Conservation (phyloP, 106 monocot species). For the Acorus calamus region DNA sequence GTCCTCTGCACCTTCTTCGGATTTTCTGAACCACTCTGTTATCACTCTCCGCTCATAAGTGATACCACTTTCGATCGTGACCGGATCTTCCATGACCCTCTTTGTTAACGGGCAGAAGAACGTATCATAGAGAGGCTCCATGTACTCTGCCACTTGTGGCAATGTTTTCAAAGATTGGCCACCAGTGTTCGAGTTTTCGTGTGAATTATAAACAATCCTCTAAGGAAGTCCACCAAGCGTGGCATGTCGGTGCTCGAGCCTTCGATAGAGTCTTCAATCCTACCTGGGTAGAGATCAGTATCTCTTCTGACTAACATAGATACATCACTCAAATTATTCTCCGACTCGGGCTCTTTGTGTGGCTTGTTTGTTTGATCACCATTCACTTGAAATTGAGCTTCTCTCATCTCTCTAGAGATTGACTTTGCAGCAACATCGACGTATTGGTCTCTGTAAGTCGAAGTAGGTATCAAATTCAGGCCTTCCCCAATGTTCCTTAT, state of each 20-base stretch:
- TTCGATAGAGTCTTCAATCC: no score
- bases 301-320: not conserved
- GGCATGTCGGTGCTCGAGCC: slow-evolving; percentile 12
- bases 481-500: slow-evolving; percentile 31
- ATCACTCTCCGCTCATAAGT: slow-evolving; percentile 59
- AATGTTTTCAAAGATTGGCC: slow-evolving; percentile 6
- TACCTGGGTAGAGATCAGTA: no score
- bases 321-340: slow-evolving; percentile 1
- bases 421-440: slow-evolving; percentile 13
- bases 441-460: slow-evolving; percentile 22
- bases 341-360: not conserved
- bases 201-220: slow-evolving; percentile 17
- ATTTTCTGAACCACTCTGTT: slow-evolving; percentile 33
- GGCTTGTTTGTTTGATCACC: not conserved
- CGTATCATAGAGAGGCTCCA: slow-evolving; percentile 51
- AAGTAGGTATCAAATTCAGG: slow-evolving; percentile 36
- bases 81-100: slow-evolving; percentile 66
- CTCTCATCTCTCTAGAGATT: slow-evolving; percentile 41
- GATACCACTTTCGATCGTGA: slow-evolving; percentile 48
- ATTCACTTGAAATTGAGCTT: slow-evolving; percentile 9
- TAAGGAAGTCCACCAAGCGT: slow-evolving; percentile 40
- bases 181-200: not conserved
- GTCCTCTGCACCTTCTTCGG: slow-evolving; percentile 3
- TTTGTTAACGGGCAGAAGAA: slow-evolving; percentile 73
- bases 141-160: slow-evolving; percentile 12